These are phyloP conservation scores for Eucalyptus microcorys DNA, from an alignment of 345 rosid species.

Conservation along the genomic window DNA sequence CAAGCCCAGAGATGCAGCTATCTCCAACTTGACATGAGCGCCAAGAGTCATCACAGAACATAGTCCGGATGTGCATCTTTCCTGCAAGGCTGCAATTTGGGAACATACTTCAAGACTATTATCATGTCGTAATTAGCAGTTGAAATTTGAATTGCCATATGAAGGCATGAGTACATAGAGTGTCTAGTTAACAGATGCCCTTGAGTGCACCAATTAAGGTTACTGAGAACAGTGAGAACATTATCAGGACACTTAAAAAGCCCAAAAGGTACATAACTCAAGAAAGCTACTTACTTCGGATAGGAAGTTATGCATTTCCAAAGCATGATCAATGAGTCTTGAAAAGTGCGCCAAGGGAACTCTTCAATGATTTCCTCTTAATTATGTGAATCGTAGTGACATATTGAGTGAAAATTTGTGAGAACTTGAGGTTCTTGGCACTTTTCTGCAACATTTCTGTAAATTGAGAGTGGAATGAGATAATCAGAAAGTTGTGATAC, in stretches of 20 bases:
- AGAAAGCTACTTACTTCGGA: not conserved
- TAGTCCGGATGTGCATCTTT: not conserved
- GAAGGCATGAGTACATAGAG: not conserved
- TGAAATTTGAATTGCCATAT: not conserved
- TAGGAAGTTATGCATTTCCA: not conserved
- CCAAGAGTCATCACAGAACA: conserved; percentile 3
- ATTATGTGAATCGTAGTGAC: not conserved
- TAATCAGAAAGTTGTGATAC: not conserved
- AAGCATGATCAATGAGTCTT: not conserved
- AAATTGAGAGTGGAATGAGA: not conserved
- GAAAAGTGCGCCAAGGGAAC: not conserved
- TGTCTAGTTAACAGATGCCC: not conserved
- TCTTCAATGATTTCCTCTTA: not conserved
- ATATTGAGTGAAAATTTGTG: not conserved
- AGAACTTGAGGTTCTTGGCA: not conserved
- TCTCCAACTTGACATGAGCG: not conserved
- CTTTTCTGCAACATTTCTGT: not conserved
- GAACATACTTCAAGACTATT: not conserved
- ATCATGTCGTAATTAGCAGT: not conserved
- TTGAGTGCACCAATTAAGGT: too few species aligned
- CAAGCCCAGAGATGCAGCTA: not conserved
- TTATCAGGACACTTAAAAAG: too few species aligned
- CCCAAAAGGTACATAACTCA: too few species aligned
- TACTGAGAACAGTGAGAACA: not conserved
- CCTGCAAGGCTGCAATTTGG: not conserved